Evolutionary conservation across 1,284 basidiomycete species (phyloP), one percentile per base, ranked within the genome.

Genomic region (Malassezia brasiliensis): DNA sequence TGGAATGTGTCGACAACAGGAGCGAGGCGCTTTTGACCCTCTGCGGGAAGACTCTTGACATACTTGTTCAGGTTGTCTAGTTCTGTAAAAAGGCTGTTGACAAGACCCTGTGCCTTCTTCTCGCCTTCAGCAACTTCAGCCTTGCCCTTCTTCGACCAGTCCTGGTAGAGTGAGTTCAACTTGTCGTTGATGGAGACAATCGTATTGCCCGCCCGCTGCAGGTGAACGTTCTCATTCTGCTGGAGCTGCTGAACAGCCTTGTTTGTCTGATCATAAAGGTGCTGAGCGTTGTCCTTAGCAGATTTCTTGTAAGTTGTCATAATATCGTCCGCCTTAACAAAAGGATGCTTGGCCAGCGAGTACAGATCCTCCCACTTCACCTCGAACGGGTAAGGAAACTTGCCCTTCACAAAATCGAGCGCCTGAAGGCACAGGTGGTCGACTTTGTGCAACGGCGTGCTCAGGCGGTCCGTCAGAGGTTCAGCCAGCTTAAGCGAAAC

Each of bases 301-400:
- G 64, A 64, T 15, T 52, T 47, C 30, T 60, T 47, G 61, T 69
- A 69, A 12, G 62, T 49, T 12, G 63, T 47, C 49, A 69, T 36
- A n/a, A 67, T 47, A 19, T 50, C 42, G 14, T 42, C 38, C 32
- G 63, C 65, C 46, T 67, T 62, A 35, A 67, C 63, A 15, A 67
- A 62, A 28, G 67, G 66, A 8, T 56, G 44, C 61, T 64, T 63
- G 47, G 64, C 66, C 19, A 53, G 50, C 25, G 64, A 51, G 48
- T 64, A 58, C 28, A 74, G 50, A 39, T 72, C 64, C 34, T 58
- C 52, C 28, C 68, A 59, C 50, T 66, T 69, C 47, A 67, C 67
- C 53, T 69, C 63, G 64, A 74, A 74, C 32, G 72, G 72, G 61
- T 72, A 72, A 38, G 60, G 62, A 57, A 66, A 64, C 52, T 69